Conservation (phyloP, 225 moss, liverwort and hornwort species). For the Thuidium tamariscinum region DNA sequence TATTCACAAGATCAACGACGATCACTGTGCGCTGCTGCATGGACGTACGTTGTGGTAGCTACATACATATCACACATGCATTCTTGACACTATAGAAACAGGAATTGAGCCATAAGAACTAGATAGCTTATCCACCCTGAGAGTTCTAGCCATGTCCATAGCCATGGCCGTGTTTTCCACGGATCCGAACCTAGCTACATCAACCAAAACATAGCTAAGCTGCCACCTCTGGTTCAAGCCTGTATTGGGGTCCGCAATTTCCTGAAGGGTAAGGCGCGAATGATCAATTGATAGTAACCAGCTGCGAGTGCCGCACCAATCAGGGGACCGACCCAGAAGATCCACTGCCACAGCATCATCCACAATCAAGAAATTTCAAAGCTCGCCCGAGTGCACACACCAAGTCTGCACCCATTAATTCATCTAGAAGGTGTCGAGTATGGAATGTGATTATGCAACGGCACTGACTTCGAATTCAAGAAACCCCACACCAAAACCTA, state of each 20-base stretch:
- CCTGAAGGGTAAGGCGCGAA: conserved; percentile 29
- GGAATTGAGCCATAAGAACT: not conserved
- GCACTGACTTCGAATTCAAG: not conserved
- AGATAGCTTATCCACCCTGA: not conserved
- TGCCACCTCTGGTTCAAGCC: not conserved
- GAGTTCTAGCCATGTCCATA: not conserved
- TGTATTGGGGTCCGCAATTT: not conserved
- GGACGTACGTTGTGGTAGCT: not conserved
- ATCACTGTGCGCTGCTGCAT: not conserved
- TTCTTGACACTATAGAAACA: not conserved
- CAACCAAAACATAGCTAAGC: not conserved
- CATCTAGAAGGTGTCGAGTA: not conserved
- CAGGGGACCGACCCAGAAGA: conserved; percentile 31
- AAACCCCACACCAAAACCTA: not conserved
- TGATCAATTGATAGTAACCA: conserved; percentile 18
- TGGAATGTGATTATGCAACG: not conserved
- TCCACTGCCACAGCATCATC: conserved; percentile 27
- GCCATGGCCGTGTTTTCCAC: not conserved
- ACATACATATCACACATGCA: not conserved
- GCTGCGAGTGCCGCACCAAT: conserved; percentile 18
- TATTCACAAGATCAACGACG: not conserved
- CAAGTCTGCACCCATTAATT: not conserved
- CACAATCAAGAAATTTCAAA: not conserved
- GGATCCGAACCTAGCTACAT: not conserved
- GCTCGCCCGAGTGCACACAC: not conserved